A percentile compares a stretch with the other conserved stretches of the same genome.
phyloP scores from a whole-genome alignment of 2,329 filamentous ascomycete genomes.

The Colletotrichum melonis region DNA sequence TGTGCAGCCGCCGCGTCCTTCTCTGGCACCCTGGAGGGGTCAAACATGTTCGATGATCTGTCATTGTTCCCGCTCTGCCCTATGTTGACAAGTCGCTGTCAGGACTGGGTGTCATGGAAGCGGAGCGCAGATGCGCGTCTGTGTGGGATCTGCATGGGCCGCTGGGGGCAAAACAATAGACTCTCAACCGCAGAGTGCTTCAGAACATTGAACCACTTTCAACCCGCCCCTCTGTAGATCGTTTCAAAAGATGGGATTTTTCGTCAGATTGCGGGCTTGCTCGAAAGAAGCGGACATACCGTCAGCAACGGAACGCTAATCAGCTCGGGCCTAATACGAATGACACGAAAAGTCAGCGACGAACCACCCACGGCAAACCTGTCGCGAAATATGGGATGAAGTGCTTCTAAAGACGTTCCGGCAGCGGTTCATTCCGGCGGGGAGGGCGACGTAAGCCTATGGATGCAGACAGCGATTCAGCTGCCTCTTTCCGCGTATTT shows the following conservation, averaged over 20 bases:
- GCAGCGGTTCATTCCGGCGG: neutral
- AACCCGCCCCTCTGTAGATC: neutral
- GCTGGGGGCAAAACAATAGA: neutral
- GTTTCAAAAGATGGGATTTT: slow-evolving; percentile 18
- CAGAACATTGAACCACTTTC: slow-evolving; percentile 2
- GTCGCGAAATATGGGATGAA: neutral
- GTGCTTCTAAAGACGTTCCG: neutral
- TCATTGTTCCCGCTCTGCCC: neutral
- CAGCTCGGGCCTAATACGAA: neutral
- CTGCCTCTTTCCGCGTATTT: neutral
- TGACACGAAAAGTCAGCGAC: neutral
- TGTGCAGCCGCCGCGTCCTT: neutral
- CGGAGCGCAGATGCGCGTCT: neutral
- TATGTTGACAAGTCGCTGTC: slow-evolving; percentile 8
- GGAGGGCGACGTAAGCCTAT: neutral
- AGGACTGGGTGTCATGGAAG: neutral
- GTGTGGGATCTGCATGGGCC: slow-evolving; percentile 12
- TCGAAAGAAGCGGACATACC: neutral
- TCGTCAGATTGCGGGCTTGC: neutral
- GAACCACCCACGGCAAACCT: neutral
- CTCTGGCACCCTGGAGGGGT: neutral
- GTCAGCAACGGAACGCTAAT: neutral
- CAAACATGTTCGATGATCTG: slow-evolving; percentile 15
- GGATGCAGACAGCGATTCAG: neutral
- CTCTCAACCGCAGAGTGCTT: slow-evolving; percentile 10